Percentiles rank a stretch among this genome's conserved stretches.
phyloP scores from a whole-genome alignment of 208 protist genomes.

The Acanthamoeba healyi region DNA sequence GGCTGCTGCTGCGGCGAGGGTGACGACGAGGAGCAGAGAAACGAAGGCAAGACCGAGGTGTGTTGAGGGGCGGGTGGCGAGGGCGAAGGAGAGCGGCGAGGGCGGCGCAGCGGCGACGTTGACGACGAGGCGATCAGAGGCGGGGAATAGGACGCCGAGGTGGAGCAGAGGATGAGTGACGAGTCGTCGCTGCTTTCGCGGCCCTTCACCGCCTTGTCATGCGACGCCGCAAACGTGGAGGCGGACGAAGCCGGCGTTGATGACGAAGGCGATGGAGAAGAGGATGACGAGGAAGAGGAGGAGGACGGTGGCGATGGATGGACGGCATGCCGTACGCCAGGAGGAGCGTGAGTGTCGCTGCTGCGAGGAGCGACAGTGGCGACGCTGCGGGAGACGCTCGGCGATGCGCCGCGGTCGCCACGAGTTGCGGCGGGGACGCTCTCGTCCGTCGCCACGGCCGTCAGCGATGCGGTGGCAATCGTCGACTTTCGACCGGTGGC shows the following conservation, averaged over 20 bases:
- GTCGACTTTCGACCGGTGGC: no score
- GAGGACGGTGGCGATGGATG: no score
- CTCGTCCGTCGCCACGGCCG: no score
- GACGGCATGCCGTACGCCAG: no score
- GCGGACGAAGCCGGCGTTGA: background rate
- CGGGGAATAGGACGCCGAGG: background rate
- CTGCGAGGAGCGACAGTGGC: no score
- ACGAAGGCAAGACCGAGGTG: background rate
- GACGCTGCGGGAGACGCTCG: no score
- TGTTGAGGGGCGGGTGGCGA: background rate
- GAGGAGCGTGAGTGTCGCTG: no score
- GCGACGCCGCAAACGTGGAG: slow-evolving; percentile 24
- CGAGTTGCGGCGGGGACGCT: no score
- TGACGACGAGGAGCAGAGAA: background rate
- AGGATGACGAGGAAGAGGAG: background rate
- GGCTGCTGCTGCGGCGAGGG: background rate
- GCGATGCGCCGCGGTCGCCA: no score
- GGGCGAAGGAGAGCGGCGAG: background rate
- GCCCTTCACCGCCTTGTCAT: background rate
- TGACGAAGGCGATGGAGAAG: background rate
- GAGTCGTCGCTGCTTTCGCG: slow-evolving; percentile 21
- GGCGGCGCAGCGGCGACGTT: no score
- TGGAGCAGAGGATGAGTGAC: background rate
- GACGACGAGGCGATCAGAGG: background rate
- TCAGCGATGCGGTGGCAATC: no score